Evolutionary conservation across 768 basidiomycete species (phyloP).

Genomic region (Tricholoma flavovirens): DNA sequence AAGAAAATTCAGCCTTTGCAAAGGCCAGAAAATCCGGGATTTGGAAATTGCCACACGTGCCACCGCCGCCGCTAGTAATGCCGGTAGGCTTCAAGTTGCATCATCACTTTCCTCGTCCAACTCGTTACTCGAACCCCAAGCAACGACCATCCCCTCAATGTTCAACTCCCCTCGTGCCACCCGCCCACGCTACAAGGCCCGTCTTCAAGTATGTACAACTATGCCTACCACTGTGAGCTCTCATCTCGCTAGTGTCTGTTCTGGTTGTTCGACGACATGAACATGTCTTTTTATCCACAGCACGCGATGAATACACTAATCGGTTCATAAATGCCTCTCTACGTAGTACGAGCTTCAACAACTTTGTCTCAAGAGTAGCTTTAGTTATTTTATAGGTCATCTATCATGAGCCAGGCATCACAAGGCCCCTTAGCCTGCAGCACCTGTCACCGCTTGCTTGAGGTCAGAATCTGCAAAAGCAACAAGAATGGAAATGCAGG

Average conservation of each 20-base stretch:
- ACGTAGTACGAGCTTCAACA: not conserved
- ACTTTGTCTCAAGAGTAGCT: not conserved
- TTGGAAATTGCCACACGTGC: conserved; percentile 1
- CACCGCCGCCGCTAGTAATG: not conserved
- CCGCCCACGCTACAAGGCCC: not conserved
- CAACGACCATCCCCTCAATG: not conserved
- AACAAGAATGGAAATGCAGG: not conserved
- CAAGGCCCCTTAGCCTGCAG: not conserved
- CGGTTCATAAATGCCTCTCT: not conserved
- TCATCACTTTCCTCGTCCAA: not conserved
- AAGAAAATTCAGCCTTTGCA: too few relatives aligned
- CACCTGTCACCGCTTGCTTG: not conserved
- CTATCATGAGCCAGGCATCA: not conserved
- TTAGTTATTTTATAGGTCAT: not conserved
- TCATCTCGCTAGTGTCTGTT: not conserved
- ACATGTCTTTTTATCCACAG: not conserved
- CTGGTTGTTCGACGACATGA: not conserved
- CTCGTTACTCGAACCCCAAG: not conserved
- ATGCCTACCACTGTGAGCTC: not conserved
- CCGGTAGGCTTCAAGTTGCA: not conserved
- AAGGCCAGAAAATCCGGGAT: conserved; percentile 1
- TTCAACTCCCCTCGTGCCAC: not conserved
- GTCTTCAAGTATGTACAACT: not conserved
- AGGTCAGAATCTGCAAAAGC: not conserved
- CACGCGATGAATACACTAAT: not conserved